phyloP scores from a whole-genome alignment of 805 yeast genomes.

The Vanderwaltozyma verrucispora region DNA sequence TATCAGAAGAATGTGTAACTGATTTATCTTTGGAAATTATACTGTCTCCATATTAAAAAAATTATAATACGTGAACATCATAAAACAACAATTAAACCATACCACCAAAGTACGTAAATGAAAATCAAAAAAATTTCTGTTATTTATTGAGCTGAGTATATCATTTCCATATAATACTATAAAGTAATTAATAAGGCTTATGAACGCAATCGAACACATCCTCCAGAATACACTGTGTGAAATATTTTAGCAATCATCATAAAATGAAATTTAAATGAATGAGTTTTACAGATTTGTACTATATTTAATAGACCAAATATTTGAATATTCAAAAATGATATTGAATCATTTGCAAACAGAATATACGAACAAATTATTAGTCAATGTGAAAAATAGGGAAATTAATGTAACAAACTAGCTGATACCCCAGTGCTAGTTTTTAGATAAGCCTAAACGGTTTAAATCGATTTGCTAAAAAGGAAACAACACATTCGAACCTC shows the following conservation, averaged over 20 bases:
- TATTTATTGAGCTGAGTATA: constrained; percentile 3
- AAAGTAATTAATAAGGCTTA: constrained; percentile 52
- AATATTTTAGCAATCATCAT: constrained; percentile 31
- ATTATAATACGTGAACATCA: constrained; percentile 52
- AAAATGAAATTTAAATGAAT: constrained; percentile 16
- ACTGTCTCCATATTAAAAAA: constrained; percentile 35
- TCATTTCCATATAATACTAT: constrained; percentile 33
- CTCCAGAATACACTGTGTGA: constrained; percentile 57
- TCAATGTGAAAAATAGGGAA: constrained; percentile 59
- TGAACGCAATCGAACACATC: constrained; percentile 69
- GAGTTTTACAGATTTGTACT: constrained; percentile 20
- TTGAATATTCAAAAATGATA: constrained; percentile 36
- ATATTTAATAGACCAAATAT: constrained; percentile 34
- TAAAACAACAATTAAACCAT: constrained; percentile 44
- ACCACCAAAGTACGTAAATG: constrained; percentile 65
- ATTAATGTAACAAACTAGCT: constrained; percentile 46
- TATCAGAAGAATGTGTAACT: too few relatives aligned
- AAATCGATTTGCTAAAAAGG: constrained; percentile 16
- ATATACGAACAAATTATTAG: constrained; percentile 45
- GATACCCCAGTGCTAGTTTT: constrained; percentile 86
- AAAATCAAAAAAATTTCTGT: constrained; percentile 38
- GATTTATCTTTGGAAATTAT: constrained; percentile 18
- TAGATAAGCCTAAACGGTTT: constrained; percentile 57
- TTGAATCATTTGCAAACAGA: constrained; percentile 49
- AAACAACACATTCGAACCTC: too few relatives aligned